Evolutionary conservation across 371 early-diverging fungal genomes (phyloP).

Genomic region (Mortierella sp.): DNA sequence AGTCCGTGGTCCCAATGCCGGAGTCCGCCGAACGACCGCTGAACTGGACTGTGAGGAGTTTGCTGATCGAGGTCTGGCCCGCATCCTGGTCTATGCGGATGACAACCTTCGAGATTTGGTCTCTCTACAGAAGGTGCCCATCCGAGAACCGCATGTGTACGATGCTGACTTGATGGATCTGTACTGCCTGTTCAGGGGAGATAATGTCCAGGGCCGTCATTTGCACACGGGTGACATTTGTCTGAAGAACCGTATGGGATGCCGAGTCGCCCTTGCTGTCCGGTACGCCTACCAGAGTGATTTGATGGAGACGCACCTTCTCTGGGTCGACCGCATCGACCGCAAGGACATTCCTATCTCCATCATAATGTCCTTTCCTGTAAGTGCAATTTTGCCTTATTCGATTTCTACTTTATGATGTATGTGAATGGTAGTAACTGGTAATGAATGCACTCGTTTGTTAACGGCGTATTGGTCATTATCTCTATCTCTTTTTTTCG

Average conservation of each 20-base stretch:
- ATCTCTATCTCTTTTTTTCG: neutral
- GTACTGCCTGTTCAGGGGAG: neutral
- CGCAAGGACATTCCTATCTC: neutral
- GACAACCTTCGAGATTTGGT: neutral
- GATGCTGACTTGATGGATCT: conserved; percentile 2
- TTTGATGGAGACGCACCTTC: neutral
- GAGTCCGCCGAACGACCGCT: neutral
- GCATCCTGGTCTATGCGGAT: neutral
- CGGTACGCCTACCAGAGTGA: conserved; percentile 8
- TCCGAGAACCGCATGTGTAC: neutral
- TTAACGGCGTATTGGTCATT: neutral
- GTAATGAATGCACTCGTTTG: neutral
- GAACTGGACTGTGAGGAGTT: neutral
- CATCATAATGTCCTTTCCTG: conserved; percentile 2
- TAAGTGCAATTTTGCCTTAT: neutral
- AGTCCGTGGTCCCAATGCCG: conserved; percentile 3
- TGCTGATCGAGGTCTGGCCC: conserved; percentile 6
- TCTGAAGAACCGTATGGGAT: neutral
- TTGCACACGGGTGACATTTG: neutral
- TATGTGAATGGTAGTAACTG: too few species aligned
- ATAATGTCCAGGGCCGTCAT: neutral
- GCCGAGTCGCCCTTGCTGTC: neutral
- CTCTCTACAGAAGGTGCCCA: neutral
- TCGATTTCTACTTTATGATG: too few species aligned
- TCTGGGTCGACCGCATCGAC: neutral